phyloP scores from a whole-genome alignment of 2,329 filamentous ascomycete genomes.

The Fusarium foetens region DNA sequence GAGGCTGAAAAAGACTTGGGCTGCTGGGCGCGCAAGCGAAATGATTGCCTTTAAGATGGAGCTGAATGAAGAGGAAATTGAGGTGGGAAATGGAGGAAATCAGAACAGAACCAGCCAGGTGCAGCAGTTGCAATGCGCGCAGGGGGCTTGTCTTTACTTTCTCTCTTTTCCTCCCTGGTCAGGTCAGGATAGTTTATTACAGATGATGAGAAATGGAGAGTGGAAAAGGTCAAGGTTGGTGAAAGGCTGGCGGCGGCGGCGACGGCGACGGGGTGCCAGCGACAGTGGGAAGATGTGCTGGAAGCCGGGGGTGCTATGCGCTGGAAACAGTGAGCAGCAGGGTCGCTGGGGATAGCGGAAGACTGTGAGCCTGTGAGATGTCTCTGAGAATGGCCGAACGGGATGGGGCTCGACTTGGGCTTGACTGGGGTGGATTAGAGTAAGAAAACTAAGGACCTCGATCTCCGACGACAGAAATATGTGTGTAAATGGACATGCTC shows the following conservation, averaged over 20 bases:
- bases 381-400: slow-evolving; percentile 23
- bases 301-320: slow-evolving; percentile 32
- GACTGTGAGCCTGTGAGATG: slow-evolving; percentile 25
- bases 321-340: slow-evolving; percentile 37
- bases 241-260: slow-evolving; percentile 22
- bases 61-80: slow-evolving; percentile 49
- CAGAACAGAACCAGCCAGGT: slow-evolving; percentile 32
- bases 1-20: slow-evolving; percentile 54
- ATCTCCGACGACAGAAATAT: neutral
- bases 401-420: slow-evolving; percentile 37
- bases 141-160: slow-evolving; percentile 29
- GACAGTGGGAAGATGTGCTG: slow-evolving; percentile 29
- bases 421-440: slow-evolving; percentile 42
- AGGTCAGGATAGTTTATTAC: slow-evolving; percentile 14
- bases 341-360: slow-evolving; percentile 27
- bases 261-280: slow-evolving; percentile 1
- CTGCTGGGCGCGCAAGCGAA: slow-evolving; percentile 59
- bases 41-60: slow-evolving; percentile 60
- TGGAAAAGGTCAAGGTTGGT: slow-evolving; percentile 16
- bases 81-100: slow-evolving; percentile 15
- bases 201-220: slow-evolving; percentile 8
- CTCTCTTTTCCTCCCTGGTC: slow-evolving; percentile 4
- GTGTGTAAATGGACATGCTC: too few species aligned
- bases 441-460: neutral
- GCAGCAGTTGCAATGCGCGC: slow-evolving; percentile 5